Evolutionary conservation across 768 basidiomycete species (phyloP), one percentile per base, ranked within the genome.

Genomic region (Hortiboletus campestris): DNA sequence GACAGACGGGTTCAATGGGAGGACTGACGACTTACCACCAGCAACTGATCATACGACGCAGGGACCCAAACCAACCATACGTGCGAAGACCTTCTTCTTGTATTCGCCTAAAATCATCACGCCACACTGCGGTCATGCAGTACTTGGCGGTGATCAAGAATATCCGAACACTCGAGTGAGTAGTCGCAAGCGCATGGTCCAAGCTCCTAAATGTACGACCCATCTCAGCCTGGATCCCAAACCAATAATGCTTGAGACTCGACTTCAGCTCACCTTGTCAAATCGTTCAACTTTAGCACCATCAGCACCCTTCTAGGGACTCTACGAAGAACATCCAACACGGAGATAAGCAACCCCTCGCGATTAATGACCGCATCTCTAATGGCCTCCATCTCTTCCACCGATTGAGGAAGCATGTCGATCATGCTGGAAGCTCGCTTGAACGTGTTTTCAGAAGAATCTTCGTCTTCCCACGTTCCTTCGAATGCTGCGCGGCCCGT

Each of bases 71-170:
- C 63, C 66, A 84, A 59, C 39, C 73, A 55, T 22, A 83, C 55
- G 56, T 51, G 31, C 83, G 68, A 17, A 86, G 68, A 3, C 86
- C 85, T 31, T 74, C 72, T 31, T 74, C 72, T 40, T 76, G 73
- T 72, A 89, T 80, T 28, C 75, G 76, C 44, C 72, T 71, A 63
- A 73, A 74, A 51, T 94, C 86, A 62, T 88, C 86, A 49, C 80
- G 76, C 90, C 90, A 92, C 4, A 91, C 84, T 9, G 91, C 88
- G 12, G 76, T 78, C 48, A 84, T 78, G 67, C 95, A 97, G 72
- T 91, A 96, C 65, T 90, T 88, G 8, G 94, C 94, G 16, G 89
- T 89, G 54, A 98, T 88, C 32, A 98, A 68, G 71, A 98, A 98
- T 67, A 98, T 85, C 19, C 96, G 88, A 55, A 85, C 88, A 67